A percentile compares a stretch with the other conserved stretches of the same genome.
Evolutionary conservation across 352 stramenopile species (phyloP).

Genomic region (Phytophthora sp.): DNA sequence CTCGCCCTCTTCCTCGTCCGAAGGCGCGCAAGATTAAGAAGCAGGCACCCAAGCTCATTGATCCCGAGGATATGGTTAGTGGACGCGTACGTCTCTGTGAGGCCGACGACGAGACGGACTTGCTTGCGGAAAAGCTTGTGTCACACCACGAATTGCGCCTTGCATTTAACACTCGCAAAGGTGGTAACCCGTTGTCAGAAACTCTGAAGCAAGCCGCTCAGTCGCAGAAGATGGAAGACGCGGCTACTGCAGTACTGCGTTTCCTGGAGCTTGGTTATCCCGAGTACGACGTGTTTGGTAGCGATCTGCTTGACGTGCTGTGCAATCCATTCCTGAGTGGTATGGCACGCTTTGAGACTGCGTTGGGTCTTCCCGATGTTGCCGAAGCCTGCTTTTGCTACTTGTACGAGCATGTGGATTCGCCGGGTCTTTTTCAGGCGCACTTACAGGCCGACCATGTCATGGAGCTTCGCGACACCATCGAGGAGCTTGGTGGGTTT

Average conservation of each 20-base stretch:
- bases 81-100: constrained; percentile 75
- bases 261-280: constrained; percentile 88
- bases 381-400: constrained; percentile 82
- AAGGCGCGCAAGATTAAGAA: constrained; percentile 59
- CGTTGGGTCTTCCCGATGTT: constrained; percentile 83
- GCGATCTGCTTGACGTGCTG: constrained; percentile 72
- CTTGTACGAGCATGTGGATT: constrained; percentile 78
- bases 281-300: constrained; percentile 86
- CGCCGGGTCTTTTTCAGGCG: constrained; percentile 80
- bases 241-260: constrained; percentile 68
- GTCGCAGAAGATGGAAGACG: constrained; percentile 74
- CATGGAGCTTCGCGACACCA: constrained; percentile 78
- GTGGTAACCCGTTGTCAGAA: constrained; percentile 79
- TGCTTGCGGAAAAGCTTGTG: constrained; percentile 79
- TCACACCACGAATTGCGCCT: constrained; percentile 75
- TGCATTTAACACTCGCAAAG: constrained; percentile 75
- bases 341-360: constrained; percentile 85
- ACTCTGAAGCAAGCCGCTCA: constrained; percentile 64
- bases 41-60: constrained; percentile 73
- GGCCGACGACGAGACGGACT: constrained; percentile 62
- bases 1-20: constrained; percentile 57
- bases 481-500: constrained; percentile 84
- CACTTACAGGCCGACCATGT: constrained; percentile 80
- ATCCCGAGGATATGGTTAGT: constrained; percentile 84
- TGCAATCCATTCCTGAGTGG: constrained; percentile 87